phyloP scores from a whole-genome alignment of 352 stramenopile species.

The Phytophthora niederhauseri region DNA sequence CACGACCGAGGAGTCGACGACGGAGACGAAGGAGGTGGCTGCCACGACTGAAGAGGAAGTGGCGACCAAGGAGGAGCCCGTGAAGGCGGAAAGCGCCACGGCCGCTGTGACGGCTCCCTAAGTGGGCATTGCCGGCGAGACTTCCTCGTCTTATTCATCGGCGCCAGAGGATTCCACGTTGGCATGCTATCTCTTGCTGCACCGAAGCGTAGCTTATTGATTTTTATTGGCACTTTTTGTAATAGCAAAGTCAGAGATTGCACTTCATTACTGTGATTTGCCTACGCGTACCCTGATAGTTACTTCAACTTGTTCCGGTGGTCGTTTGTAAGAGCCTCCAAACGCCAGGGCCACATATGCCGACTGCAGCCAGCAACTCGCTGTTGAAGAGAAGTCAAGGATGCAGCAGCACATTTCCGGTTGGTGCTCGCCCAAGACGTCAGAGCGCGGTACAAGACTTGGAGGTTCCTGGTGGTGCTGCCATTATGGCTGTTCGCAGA shows the following conservation, averaged over 20 bases:
- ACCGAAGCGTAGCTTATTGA: slow-evolving; percentile 32
- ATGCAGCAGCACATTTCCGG: too few relatives aligned
- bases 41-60: slow-evolving; percentile 21
- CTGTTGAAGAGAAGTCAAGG: too few relatives aligned
- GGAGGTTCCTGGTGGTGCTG: too few relatives aligned
- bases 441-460: too few relatives aligned
- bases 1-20: slow-evolving; percentile 14
- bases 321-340: too few relatives aligned
- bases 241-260: slow-evolving; percentile 30
- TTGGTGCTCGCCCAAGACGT: too few relatives aligned
- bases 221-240: slow-evolving; percentile 42
- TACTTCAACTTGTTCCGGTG: not conserved
- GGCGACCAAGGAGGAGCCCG: slow-evolving; percentile 20
- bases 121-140: slow-evolving; percentile 5
- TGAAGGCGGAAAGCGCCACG: slow-evolving; percentile 29
- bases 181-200: slow-evolving; percentile 34
- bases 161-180: slow-evolving; percentile 26
- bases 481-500: too few relatives aligned
- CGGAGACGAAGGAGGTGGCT: slow-evolving; percentile 27
- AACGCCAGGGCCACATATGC: too few relatives aligned
- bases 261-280: not conserved
- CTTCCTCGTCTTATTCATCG: slow-evolving; percentile 11
- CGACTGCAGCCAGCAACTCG: too few relatives aligned
- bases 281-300: too few relatives aligned
- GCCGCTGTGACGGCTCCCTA: slow-evolving; percentile 28